phyloP scores from a whole-genome alignment of 805 yeast genomes.

The Starmerella vaccinii region DNA sequence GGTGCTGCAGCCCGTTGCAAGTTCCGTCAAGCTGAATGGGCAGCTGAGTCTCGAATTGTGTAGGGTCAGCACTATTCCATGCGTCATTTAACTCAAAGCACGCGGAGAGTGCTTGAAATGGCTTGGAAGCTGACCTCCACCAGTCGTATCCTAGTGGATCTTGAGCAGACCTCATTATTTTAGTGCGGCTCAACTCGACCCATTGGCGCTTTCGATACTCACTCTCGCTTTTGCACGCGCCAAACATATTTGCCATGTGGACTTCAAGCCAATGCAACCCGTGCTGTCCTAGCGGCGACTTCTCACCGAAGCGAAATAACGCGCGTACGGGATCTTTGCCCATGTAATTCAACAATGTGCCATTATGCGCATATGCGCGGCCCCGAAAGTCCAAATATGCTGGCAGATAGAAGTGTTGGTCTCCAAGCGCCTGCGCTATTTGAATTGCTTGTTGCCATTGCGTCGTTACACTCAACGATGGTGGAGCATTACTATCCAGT shows the following conservation, averaged over 20 bases:
- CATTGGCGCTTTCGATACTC: conserved; percentile 36
- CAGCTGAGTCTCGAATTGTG: conserved; percentile 34
- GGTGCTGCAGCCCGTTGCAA: conserved; percentile 50
- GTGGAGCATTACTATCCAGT: neutral
- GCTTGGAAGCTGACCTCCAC: conserved; percentile 45
- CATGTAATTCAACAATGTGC: conserved; percentile 47
- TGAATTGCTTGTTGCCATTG: conserved; percentile 67
- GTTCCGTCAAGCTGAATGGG: conserved; percentile 52
- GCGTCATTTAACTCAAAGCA: conserved; percentile 43
- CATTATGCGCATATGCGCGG: conserved; percentile 48
- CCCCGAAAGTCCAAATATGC: conserved; percentile 58
- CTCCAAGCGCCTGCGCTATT: conserved; percentile 81
- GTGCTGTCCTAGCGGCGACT: conserved; percentile 36
- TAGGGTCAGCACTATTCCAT: conserved; percentile 35
- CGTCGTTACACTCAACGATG: neutral
- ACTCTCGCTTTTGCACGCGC: conserved; percentile 40
- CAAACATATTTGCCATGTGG: conserved; percentile 45
- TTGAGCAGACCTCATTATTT: conserved; percentile 36
- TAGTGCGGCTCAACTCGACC: conserved; percentile 34
- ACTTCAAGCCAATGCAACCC: conserved; percentile 45
- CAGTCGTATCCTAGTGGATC: conserved; percentile 37
- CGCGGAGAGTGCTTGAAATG: conserved; percentile 46
- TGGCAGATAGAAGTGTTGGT: conserved; percentile 49
- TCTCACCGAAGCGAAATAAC: conserved; percentile 43
- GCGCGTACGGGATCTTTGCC: conserved; percentile 45